phyloP scores from a whole-genome alignment of 441 rosid genomes.

The Populus hybrid region DNA sequence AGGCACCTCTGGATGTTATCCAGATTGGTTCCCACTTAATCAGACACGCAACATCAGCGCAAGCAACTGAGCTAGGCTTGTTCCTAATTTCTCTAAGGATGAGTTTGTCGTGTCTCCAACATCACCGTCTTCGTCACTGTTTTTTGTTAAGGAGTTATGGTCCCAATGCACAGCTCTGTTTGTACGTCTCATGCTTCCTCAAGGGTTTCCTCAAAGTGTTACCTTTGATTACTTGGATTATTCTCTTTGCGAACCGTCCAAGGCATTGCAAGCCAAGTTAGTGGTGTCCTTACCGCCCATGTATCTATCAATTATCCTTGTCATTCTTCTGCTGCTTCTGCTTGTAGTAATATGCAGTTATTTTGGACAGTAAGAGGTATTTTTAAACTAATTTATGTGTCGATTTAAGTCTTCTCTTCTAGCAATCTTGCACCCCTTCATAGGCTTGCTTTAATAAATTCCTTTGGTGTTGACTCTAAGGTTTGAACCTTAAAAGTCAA shows the following conservation, averaged over 20 bases:
- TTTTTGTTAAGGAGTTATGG: constrained; percentile 26
- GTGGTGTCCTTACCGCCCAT: constrained; percentile 93
- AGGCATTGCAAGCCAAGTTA: constrained; percentile 89
- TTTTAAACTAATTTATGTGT: too few species aligned
- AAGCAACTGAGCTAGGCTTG: constrained; percentile 58
- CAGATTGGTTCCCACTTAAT: too few species aligned
- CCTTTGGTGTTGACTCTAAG: too few species aligned
- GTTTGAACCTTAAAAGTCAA: too few species aligned
- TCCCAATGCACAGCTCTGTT: constrained; percentile 43
- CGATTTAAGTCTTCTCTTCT: too few species aligned
- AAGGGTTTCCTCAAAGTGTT: constrained; percentile 81
- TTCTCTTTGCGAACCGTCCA: constrained; percentile 94
- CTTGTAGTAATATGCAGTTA: too few species aligned
- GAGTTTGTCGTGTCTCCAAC: constrained; percentile 40
- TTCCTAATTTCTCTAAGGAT: constrained; percentile 52
- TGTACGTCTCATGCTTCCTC: constrained; percentile 67
- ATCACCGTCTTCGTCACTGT: neutral
- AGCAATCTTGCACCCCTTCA: too few species aligned
- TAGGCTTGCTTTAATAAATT: too few species aligned
- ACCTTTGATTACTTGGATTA: constrained; percentile 83
- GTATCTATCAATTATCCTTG: constrained; percentile 21
- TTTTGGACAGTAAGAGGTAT: too few species aligned
- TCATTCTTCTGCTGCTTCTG: too few species aligned
- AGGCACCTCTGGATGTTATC: constrained; percentile 45
- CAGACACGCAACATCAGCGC: constrained; percentile 21